Base-by-base conservation (phyloP, 768 basidiomycete species). In the Termitomyces sp. region DNA sequence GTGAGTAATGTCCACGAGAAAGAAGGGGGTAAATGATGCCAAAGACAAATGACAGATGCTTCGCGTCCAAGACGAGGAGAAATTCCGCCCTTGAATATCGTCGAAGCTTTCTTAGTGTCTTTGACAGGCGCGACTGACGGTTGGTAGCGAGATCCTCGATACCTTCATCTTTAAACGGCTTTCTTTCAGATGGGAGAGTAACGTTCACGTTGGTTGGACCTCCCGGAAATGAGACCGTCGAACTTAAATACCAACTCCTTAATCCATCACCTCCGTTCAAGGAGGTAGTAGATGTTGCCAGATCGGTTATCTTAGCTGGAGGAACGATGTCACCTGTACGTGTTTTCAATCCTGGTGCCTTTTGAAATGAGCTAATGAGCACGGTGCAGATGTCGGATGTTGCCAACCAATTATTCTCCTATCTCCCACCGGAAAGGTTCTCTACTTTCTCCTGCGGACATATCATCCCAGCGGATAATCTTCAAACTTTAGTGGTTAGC, bases 281-380 rank as follows among this genome's bases (percentile, higher is more conserved):
- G 55, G 89, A 93, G n/a, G 82, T 98, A 6, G 84, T 93, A 0
- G 86, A 93, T 20, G 77, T 80, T 26, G 93, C 95, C 1, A 77
- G 93, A 37, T 82, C 90, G 3, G 87, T 98, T n/a, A 74, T 98
- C 30, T 77, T 99, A 39, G 96, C 97, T 8, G 96, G 96, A 9
- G 96, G 96, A 5, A 99, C 96, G 0, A 98, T 99, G 97, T 93
- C 94, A 7, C 96, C 96, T n/a, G 93, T 97, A 74, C 53, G 74
- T 65, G 45, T 56, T 22, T 13, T 16, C 46, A 47, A 55, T 27
- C 32, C 30, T 44, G 39, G 58, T 37, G 33, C 3, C 18, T 14
- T 55, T 8, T 39, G 26, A 8, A 56, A n/a, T 44, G 53, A 48
- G 12, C 20, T 26, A 4, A 49, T 27, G 5, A 46, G 16, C 13